Percentiles rank a stretch among this genome's conserved stretches.
These are phyloP conservation scores for Keithomyces neogunnii DNA, from an alignment of 2,329 filamentous ascomycete genomes.

Conservation along the genomic window DNA sequence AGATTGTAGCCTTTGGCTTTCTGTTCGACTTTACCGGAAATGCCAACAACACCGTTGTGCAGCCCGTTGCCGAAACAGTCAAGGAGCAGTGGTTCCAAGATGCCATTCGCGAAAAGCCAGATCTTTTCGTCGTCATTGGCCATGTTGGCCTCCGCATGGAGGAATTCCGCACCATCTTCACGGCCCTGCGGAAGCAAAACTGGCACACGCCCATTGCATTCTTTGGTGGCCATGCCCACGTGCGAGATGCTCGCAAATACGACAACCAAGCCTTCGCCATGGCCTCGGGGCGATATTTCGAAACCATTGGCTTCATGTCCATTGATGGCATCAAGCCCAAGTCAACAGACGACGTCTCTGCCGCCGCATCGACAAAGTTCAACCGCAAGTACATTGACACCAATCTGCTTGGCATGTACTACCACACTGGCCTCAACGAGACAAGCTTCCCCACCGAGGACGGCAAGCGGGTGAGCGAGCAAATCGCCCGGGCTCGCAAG, in stretches of 20 bases:
- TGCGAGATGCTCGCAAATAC: constrained; percentile 74
- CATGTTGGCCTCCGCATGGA: constrained; percentile 76
- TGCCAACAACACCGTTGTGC: constrained; percentile 81
- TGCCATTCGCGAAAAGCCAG: constrained; percentile 74
- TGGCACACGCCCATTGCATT: constrained; percentile 83
- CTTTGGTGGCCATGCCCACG: constrained; percentile 85
- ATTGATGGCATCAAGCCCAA: constrained; percentile 53
- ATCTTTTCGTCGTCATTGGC: constrained; percentile 79
- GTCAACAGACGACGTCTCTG: constrained; percentile 15
- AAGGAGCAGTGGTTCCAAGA: constrained; percentile 83
- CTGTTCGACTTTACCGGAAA: constrained; percentile 90
- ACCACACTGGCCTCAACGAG: constrained; percentile 68
- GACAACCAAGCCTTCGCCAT: constrained; percentile 72
- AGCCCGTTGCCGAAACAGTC: constrained; percentile 70
- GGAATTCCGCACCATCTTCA: constrained; percentile 72
- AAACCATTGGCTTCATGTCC: constrained; percentile 91
- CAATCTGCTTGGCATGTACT: constrained; percentile 75
- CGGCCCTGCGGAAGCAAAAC: constrained; percentile 65
- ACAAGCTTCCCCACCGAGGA: constrained; percentile 67
- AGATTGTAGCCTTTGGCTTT: constrained; percentile 85
- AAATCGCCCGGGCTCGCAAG: constrained; percentile 62
- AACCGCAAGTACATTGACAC: constrained; percentile 85
- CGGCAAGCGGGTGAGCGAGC: constrained; percentile 61
- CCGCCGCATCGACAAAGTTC: constrained; percentile 46
- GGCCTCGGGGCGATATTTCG: constrained; percentile 85